Evolutionary conservation across 345 rosid species (phyloP), one percentile per base, ranked within the genome.

Genomic region (Toxicodendron radicans): DNA sequence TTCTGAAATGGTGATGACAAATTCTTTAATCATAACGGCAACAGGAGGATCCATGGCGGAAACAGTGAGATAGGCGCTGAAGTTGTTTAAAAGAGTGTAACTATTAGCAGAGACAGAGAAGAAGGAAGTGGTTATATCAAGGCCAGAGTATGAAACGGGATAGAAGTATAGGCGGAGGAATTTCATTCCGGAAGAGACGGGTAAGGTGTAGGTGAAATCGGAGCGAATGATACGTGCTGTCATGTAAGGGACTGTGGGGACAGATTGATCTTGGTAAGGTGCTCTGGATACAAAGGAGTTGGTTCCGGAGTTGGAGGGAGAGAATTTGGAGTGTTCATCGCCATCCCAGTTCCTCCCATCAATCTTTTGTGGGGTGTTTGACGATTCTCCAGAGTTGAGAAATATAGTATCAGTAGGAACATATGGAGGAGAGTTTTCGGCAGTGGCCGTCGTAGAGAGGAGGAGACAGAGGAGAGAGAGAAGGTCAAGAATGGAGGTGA

Each of bases 141-240:
- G 62, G 65, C 32, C 27, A 0, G 1, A 23, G 67, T 74, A 75
- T 0, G 77, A 3, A 17, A 61, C 56, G 0, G 80, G 78, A 43
- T 52, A 54, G 78, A 82, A 79, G 71, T 79, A 54, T 10, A 80
- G 75, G 51, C 84, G 82, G 45, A 83, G 35, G 71, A 86, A 82
- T 33, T 76, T 82, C 3, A 80, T 80, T 5, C 87, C 87, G 1
- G 77, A n/a, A 1, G 75, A 20, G 64, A 82, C 70, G 1, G 71
- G 80, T 46, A 86, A 78, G 18, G 63, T 64, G 74, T 80, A 86
- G 52, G 69, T 68, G 80, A 86, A 76, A 2, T 57, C 13, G 5
- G 82, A 72, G 8, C 7, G 49, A 21, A 73, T 68, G 48, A 84
- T 62, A 1, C 76, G 77, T 2, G 83, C 81, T 4, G 82, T 68